Conservation (phyloP, 306 rosid genomes). For the Prunus persica region DNA sequence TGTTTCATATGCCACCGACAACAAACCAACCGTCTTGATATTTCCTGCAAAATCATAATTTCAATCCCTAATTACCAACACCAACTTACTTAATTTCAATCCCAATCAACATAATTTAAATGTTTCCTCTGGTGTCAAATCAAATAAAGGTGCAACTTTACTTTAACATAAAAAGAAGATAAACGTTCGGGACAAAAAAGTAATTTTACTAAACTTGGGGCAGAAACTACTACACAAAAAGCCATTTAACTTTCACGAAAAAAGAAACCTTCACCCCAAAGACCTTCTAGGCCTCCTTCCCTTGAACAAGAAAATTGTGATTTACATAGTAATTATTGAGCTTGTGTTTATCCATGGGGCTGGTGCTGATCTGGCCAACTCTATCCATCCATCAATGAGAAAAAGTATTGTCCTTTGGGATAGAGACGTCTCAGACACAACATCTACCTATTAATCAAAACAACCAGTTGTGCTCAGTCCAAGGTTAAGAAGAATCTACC, state of each 20-base stretch:
- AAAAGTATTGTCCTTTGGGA: not conserved
- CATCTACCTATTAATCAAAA: constrained; percentile 35
- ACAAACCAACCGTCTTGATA: too few species aligned
- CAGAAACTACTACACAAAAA: too few species aligned
- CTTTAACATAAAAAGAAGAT: too few species aligned
- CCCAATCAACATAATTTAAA: too few species aligned
- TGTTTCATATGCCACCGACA: not conserved
- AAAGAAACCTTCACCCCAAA: not conserved
- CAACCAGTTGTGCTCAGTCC: constrained; percentile 32
- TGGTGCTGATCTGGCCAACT: constrained; percentile 6
- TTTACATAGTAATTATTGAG: not conserved
- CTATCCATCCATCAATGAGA: constrained; percentile 9
- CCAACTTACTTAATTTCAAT: too few species aligned
- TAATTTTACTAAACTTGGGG: too few species aligned
- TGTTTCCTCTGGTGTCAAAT: too few species aligned
- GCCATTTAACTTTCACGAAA: too few species aligned
- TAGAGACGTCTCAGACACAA: constrained; percentile 7
- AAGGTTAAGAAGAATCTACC: not conserved
- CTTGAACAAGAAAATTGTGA: not conserved
- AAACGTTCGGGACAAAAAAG: too few species aligned
- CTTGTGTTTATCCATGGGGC: constrained; percentile 11
- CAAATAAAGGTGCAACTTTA: too few species aligned
- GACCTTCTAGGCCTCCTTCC: not conserved
- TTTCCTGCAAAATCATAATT: too few species aligned
- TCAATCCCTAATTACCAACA: too few species aligned